Evolutionary conservation across 352 stramenopile species (phyloP), one percentile per base, ranked within the genome.

Genomic region (Phytophthora boehmeriae): DNA sequence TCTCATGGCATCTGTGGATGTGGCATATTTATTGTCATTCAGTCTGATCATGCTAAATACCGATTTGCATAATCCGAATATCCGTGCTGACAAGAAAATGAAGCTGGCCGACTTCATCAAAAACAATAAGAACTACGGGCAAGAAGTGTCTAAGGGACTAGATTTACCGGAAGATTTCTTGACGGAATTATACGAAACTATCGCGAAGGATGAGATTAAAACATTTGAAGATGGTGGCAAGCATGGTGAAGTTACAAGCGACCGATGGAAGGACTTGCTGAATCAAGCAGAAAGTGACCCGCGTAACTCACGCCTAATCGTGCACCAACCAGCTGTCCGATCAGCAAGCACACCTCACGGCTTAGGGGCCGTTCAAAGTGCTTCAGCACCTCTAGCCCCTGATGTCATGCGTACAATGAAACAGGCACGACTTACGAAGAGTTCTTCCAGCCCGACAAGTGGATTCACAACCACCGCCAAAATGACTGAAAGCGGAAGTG

Each of bases 31-130:
- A 49, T 66, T 97, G 1, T 94, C 81, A 11, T 97, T 97, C 63
- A 94, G 83, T 47, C 59, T 96, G 49, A 96, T 96, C 55, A 95
- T 96, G 86, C 74, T 95, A 5, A 95, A 95, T 54, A 93, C 87
- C 22, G 89, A 96, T 69, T 52, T 95, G 8, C 87, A 96, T 60
- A 96, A 96, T 58, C 56, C 83, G 14, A 96, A 96, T 47, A 95
- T 96, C 47, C 74, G 78, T 5, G 56, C 67, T 0, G 87, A 96
- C 44, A 90, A 91, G 59, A 95, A 94, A 46, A 97, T 96, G 90
- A 89, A 86, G 38, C 58, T 92, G 19, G 59, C 78, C 13, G 87
- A 92, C 54, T 97, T 97, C 58, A 83, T 97, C 65, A 85, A 83
- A 45, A 96, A 96, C 59, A 97, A 97, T 74, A 80, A 78, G 30